Conservation (phyloP, 2,329 filamentous ascomycete species). For the Colletotrichum destructivum region DNA sequence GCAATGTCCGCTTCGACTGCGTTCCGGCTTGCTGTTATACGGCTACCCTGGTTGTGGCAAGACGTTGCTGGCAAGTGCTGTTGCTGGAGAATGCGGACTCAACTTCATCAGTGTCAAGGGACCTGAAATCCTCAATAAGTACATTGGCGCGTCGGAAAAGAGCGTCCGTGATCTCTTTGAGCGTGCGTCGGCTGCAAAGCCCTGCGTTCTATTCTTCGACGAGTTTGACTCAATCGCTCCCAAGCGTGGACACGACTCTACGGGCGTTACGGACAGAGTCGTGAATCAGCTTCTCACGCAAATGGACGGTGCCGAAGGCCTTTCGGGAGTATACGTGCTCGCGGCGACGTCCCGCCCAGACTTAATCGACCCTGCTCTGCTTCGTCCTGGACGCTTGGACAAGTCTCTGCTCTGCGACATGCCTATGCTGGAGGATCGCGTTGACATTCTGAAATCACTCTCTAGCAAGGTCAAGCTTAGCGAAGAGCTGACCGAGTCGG, state of each 20-base stretch:
- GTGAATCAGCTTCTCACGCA: conserved; percentile 98
- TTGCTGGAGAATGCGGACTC: conserved; percentile 97
- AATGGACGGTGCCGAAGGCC: conserved; percentile 97
- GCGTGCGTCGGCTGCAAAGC: conserved; percentile 88
- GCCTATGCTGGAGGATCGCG: conserved; percentile 82
- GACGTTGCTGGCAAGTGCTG: conserved; percentile 93
- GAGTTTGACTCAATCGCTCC: conserved; percentile 99
- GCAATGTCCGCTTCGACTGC: conserved; percentile 92
- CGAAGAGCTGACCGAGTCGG: conserved; percentile 72
- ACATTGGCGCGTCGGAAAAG: conserved; percentile 98
- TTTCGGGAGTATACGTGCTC: conserved; percentile 95
- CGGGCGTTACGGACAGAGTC: conserved; percentile 97
- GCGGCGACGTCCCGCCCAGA: conserved; percentile 95
- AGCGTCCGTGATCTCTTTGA: conserved; percentile 96
- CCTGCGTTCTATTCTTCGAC: conserved; percentile 97
- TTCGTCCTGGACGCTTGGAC: conserved; percentile 92
- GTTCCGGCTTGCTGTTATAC: conserved; percentile 93
- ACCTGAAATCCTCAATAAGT: conserved; percentile 98
- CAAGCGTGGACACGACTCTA: conserved; percentile 96
- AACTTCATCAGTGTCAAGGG: conserved; percentile 99
- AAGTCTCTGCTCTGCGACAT: conserved; percentile 95
- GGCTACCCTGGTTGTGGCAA: conserved; percentile 98
- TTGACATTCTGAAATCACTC: conserved; percentile 91
- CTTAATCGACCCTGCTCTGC: conserved; percentile 92
- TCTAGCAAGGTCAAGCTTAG: conserved; percentile 84